Base-by-base conservation (phyloP, 2,329 filamentous ascomycete species). In the Cercospora sp. region DNA sequence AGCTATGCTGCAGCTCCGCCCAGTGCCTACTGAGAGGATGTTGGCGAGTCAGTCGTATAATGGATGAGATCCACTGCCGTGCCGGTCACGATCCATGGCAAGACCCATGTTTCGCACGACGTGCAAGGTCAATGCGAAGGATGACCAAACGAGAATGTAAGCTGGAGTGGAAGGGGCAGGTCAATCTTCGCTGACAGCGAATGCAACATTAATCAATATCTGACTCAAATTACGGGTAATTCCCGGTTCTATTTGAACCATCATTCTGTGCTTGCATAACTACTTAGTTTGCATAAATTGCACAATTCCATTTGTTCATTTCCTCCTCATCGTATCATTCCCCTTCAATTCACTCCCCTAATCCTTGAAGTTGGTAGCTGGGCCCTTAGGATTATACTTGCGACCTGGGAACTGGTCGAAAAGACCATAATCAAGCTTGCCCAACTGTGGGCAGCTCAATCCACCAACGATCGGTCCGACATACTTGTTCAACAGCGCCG, bases 321-420 rank as follows among this genome's bases (percentile, higher is more conserved):
- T 42, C 36, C 36, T 42, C 36, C 16, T n/a, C 36, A n/a, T 42
- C 3, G n/a, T 42, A 16, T 9, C 36, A 42, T 42, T 42, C 13
- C 36, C 12, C 16, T 13, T 7, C 16, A 20, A 26, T 10, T 20
- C 7, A 7, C 13, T 40, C 16, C 5, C 36, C 20, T 62, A 62
- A 45, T n/a, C 58, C 67, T 69, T 67, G 61, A 71, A 74, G 60
- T 74, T 74, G n/a, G 70, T 73, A 48, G 65, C 72, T 10, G 73
- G 73, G 16, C 73, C 73, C 12, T 63, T 73, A 9, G 73, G 73
- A 7, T 36, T 61, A 58, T 75, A 75, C 60, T 67, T 70, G 64
- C 74, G 70, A 16, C 73, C 73, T 7, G 71, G 72, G 64, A 72
- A 75, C 51, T 73, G 69, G 20, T 74, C 68, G 58, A 75, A 73